Evolutionary conservation across 1,139 yeast species (phyloP).

Genomic region (Hansenula lynferdii): DNA sequence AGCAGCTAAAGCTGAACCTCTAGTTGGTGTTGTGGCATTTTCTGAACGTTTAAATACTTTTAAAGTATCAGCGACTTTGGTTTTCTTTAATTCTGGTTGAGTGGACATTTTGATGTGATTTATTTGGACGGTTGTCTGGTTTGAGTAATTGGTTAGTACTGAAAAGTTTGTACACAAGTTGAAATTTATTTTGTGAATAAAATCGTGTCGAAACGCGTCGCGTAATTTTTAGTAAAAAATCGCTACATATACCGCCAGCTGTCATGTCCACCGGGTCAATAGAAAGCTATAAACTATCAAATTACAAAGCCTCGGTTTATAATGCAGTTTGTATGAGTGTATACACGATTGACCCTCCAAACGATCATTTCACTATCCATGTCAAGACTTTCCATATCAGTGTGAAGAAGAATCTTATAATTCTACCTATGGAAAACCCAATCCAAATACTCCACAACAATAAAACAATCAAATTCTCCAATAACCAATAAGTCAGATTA

Average conservation of each 20-base stretch:
- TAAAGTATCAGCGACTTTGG: slow-evolving; percentile 34
- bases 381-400: slow-evolving; percentile 36
- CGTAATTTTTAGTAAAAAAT: too few species aligned
- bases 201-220: too few species aligned
- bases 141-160: too few species aligned
- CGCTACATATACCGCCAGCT: too few species aligned
- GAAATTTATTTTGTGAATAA: too few species aligned
- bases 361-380: slow-evolving; percentile 39
- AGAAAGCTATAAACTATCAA: too few species aligned
- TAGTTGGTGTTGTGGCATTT: slow-evolving; percentile 81
- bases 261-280: too few species aligned
- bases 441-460: slow-evolving; percentile 69
- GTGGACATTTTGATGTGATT: slow-evolving; percentile 8
- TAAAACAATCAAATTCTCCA: slow-evolving; percentile 56
- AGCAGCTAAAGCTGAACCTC: slow-evolving; percentile 88
- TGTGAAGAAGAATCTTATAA: slow-evolving; percentile 30
- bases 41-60: slow-evolving; percentile 72
- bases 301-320: too few species aligned
- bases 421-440: slow-evolving; percentile 50
- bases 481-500: slow-evolving; percentile 22
- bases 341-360: too few species aligned
- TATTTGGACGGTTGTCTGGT: too few species aligned
- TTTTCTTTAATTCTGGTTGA: slow-evolving; percentile 23
- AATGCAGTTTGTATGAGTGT: too few species aligned
- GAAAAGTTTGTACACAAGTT: too few species aligned